Base-by-base conservation (phyloP, 176 grass and related monocot genomes). In the Carex littledalei region DNA sequence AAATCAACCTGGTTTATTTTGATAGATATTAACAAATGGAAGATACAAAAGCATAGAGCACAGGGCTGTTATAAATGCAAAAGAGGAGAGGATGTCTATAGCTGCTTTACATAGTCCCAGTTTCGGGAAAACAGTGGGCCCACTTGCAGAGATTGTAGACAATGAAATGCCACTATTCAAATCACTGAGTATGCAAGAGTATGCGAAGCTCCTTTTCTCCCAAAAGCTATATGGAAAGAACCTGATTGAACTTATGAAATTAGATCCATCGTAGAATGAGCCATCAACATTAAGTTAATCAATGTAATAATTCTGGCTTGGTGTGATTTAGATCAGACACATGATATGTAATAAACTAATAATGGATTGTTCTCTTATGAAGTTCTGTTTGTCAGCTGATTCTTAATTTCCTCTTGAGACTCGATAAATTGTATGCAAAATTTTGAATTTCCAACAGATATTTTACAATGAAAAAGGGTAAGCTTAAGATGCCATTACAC, bases 21-120 rank as follows among this genome's bases (percentile, higher is more conserved):
- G 18, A 43, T 65, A 87, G 85, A 71, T 87, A 68, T 80, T 87
- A 37, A 87, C 66, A 21, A 81, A 87, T 72, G 85, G 85, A 34
- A 81, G 21, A 43, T 87, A 81, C 85, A 87, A 87, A 43, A 87
- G 85, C 78, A 87, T 87, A 70, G 85, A 81, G 31, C 85, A 87
- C 26, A 81, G 85, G 63, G 85, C 85, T 14, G 77, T 81, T 11
- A 71, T 81, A 57, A 57, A 81, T 26, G 63, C 20, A 18, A 62
- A 87, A 20, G 66, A 82, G 9, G 63, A 81, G 37, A 66, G 77
- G 47, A 81, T 81, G 26, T 87, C 85, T 26, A 81, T 87, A 68
- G 85, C 85, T 55, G 77, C 76, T 13, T 62, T 82, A 55, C 77
- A 81, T 47, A 43, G 2, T 8, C 63, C 63, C 24, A 71, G 35